These are phyloP conservation scores for Fusarium metavorans DNA, from an alignment of 2,329 filamentous ascomycete genomes.

Conservation along the genomic window DNA sequence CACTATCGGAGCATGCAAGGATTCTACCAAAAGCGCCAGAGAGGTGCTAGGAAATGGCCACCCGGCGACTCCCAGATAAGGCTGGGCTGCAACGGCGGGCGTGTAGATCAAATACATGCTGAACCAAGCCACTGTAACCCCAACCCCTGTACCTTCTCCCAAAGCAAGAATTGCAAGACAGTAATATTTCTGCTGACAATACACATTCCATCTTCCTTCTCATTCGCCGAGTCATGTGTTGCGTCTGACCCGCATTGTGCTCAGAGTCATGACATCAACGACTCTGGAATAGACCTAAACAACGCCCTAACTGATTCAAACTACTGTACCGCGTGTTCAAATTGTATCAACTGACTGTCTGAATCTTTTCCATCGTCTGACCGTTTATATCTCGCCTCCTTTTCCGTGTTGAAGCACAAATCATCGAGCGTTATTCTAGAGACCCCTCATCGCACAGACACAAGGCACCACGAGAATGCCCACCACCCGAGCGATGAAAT, in stretches of 20 bases:
- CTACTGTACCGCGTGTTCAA: not conserved
- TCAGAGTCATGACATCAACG: conserved; percentile 30
- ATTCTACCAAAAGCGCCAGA: no score
- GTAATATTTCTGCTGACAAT: not conserved
- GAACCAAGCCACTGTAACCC: not conserved
- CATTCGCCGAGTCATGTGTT: not conserved
- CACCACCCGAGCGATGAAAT: conserved; percentile 1
- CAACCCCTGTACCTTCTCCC: not conserved
- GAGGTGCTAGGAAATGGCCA: no score
- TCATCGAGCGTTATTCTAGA: not conserved
- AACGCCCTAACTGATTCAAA: conserved; percentile 6
- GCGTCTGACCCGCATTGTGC: not conserved
- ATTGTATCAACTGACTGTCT: not conserved
- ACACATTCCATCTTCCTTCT: not conserved
- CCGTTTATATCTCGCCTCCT: not conserved
- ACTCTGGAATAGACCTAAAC: not conserved
- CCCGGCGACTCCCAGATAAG: no score
- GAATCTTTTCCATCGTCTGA: not conserved
- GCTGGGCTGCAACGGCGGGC: not conserved
- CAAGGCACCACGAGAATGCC: not conserved
- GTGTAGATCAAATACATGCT: not conserved
- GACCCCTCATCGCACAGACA: not conserved
- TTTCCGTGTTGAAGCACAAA: not conserved
- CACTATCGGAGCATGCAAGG: no score
- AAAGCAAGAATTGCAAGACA: not conserved